Conservation (phyloP, 495 filamentous ascomycete species). For the Copromyces sp. region DNA sequence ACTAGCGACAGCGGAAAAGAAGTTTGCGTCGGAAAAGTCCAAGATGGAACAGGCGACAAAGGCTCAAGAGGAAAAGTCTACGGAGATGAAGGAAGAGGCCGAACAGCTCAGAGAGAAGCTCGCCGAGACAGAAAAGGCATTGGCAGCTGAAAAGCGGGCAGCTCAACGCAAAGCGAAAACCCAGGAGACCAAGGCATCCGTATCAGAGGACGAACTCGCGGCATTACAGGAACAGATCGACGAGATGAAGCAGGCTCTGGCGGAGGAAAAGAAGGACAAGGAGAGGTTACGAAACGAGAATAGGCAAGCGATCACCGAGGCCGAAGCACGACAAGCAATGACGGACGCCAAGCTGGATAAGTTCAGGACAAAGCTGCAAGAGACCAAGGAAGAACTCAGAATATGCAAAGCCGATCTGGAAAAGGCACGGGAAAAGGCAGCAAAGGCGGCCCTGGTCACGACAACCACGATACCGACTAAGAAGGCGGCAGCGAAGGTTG, state of each 20-base stretch:
- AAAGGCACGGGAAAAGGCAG: slow-evolving; percentile 23
- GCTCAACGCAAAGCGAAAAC: slow-evolving; percentile 41
- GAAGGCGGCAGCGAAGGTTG: slow-evolving; percentile 26
- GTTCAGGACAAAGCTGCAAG: slow-evolving; percentile 53
- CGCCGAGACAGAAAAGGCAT: slow-evolving; percentile 36
- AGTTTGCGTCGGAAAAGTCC: slow-evolving; percentile 29
- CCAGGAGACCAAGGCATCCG: slow-evolving; percentile 21
- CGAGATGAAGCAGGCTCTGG: slow-evolving; percentile 29
- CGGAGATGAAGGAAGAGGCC: slow-evolving; percentile 27
- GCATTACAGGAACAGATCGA: slow-evolving; percentile 26
- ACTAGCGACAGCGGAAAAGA: slow-evolving; percentile 13
- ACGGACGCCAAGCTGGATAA: slow-evolving; percentile 60
- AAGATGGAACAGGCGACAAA: slow-evolving; percentile 20
- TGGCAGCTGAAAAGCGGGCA: slow-evolving; percentile 36
- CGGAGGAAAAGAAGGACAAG: slow-evolving; percentile 32
- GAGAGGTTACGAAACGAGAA: slow-evolving; percentile 26
- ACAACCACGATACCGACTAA: slow-evolving; percentile 22
- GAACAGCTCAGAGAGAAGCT: slow-evolving; percentile 38
- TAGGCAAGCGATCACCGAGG: slow-evolving; percentile 34
- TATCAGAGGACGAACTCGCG: slow-evolving; percentile 22
- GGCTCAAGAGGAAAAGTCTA: slow-evolving; percentile 16
- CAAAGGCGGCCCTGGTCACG: slow-evolving; percentile 5
- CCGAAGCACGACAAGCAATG: slow-evolving; percentile 43
- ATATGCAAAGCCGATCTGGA: slow-evolving; percentile 37
- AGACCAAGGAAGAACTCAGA: slow-evolving; percentile 61